Percentiles rank a stretch among this genome's conserved stretches.
These are phyloP conservation scores for Nicotiana knightiana DNA, from an alignment of 257 asterid species.

Conservation along the genomic window DNA sequence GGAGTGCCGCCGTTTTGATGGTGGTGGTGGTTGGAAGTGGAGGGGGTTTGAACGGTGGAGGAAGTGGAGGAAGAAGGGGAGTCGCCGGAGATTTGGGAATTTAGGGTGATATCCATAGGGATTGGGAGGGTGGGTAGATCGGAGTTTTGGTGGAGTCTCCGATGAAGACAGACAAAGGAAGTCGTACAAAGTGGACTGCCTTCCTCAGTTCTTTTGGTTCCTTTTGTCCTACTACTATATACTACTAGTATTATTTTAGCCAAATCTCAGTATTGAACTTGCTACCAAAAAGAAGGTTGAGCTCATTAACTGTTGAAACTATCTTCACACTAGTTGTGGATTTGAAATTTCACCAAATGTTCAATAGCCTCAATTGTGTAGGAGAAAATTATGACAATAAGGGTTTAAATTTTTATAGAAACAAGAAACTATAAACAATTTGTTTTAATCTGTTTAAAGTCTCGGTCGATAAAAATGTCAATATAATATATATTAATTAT, in stretches of 20 bases:
- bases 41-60: slow-evolving; percentile 23
- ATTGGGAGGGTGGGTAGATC: slow-evolving; percentile 1
- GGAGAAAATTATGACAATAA: no score
- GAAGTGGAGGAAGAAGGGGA: slow-evolving; percentile 65
- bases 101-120: slow-evolving; percentile 54
- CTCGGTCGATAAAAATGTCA: no score
- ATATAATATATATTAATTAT: no score
- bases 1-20: slow-evolving; percentile 9
- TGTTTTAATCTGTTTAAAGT: no score
- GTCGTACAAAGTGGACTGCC: not conserved
- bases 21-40: slow-evolving; percentile 20
- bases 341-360: not conserved
- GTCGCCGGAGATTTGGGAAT: slow-evolving; percentile 36
- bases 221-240: no score
- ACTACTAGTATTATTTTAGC: not conserved
- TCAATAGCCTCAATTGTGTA: no score
- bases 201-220: not conserved
- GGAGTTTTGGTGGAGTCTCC: slow-evolving; percentile 1
- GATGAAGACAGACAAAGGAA: not conserved
- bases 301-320: not conserved
- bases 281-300: no score
- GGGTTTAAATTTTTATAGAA: no score
- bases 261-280: not conserved
- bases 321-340: not conserved
- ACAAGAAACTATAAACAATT: no score